phyloP scores from a whole-genome alignment of 805 yeast genomes.

The Teunomyces barrocoloradensis region DNA sequence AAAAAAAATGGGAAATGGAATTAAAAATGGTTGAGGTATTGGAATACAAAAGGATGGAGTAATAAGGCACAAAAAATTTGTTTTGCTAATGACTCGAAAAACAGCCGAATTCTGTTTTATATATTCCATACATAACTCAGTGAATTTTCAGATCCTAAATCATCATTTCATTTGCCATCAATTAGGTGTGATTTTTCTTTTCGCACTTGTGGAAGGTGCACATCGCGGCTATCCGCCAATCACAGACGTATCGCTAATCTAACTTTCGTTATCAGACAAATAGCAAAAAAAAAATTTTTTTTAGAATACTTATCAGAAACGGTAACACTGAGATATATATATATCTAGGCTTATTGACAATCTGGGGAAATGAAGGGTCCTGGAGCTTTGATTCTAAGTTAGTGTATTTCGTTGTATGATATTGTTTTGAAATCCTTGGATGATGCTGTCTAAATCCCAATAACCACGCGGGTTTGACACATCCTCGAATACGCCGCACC shows the following conservation, averaged over 20 bases:
- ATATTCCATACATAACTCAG: conserved; percentile 1
- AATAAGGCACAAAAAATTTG: background rate
- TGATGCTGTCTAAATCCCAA: background rate
- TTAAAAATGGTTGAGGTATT: background rate
- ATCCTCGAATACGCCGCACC: conserved; percentile 1
- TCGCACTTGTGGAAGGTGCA: background rate
- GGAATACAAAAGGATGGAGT: background rate
- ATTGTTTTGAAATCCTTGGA: background rate
- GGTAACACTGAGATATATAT: background rate
- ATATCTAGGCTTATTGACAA: conserved; percentile 2
- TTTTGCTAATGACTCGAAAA: background rate
- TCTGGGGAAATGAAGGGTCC: background rate
- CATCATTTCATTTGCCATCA: conserved; percentile 1
- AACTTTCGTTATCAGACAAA: conserved; percentile 2
- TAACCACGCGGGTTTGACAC: background rate
- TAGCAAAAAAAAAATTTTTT: background rate
- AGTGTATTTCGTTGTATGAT: background rate
- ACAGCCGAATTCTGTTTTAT: conserved; percentile 1
- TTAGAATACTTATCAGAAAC: background rate
- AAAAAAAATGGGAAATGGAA: background rate
- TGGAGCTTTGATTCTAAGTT: background rate
- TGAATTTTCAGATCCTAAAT: background rate
- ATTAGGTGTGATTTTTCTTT: background rate
- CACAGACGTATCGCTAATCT: conserved; percentile 2
- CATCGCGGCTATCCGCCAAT: conserved; percentile 2